A percentile compares a stretch with the other conserved stretches of the same genome.
Conservation (phyloP, 2,329 filamentous ascomycete species). For the Curvularia verruculosa region DNA sequence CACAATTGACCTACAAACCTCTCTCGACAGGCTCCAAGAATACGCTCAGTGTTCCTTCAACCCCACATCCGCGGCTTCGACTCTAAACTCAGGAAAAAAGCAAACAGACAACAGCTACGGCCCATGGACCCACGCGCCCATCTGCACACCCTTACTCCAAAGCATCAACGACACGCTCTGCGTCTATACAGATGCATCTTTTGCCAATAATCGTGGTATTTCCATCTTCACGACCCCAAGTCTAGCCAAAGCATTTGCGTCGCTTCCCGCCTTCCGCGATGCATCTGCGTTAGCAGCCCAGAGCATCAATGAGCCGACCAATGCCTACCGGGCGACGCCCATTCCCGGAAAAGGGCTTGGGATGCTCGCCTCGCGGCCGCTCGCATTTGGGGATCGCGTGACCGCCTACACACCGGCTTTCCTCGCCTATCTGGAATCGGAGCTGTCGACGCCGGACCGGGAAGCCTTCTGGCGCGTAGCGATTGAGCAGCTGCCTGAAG, state of each 20-base stretch:
- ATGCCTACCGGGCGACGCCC: slow-evolving; percentile 26
- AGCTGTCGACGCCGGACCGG: slow-evolving; percentile 35
- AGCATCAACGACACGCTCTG: slow-evolving; percentile 37
- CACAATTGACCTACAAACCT: slow-evolving; percentile 19
- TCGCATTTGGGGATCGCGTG: slow-evolving; percentile 33
- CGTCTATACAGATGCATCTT: slow-evolving; percentile 38
- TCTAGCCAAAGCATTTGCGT: slow-evolving; percentile 30
- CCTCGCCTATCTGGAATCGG: slow-evolving; percentile 38
- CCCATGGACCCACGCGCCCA: slow-evolving; percentile 37
- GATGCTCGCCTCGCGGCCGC: slow-evolving; percentile 32
- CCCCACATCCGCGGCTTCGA: not conserved
- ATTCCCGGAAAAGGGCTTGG: slow-evolving; percentile 42
- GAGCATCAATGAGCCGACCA: slow-evolving; percentile 28
- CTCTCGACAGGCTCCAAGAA: slow-evolving; percentile 17
- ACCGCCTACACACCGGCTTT: slow-evolving; percentile 42
- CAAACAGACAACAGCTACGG: too few species aligned
- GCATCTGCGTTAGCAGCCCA: slow-evolving; percentile 11
- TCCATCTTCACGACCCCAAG: slow-evolving; percentile 44
- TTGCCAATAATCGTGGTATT: slow-evolving; percentile 40
- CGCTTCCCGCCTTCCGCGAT: slow-evolving; percentile 33
- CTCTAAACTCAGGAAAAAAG: not conserved
- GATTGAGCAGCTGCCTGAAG: slow-evolving; percentile 34
- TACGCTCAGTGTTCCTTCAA: not conserved
- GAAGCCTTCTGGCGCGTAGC: slow-evolving; percentile 38
- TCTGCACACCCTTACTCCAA: slow-evolving; percentile 33